Conservation (phyloP, 2,329 filamentous ascomycete species). For the Fusarium concolor region DNA sequence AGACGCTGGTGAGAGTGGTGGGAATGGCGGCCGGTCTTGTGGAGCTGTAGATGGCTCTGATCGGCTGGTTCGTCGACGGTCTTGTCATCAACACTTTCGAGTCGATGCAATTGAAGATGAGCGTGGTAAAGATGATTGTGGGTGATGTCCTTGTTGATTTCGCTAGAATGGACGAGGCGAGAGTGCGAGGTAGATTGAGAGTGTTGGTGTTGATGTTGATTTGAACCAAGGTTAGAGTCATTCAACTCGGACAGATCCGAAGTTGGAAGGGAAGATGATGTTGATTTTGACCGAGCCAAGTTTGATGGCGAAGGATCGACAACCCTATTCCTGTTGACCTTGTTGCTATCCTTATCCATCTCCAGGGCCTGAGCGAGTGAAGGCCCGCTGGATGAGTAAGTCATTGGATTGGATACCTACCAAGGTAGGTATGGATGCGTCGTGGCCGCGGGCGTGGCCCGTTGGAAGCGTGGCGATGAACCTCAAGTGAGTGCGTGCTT, state of each 20-base stretch:
- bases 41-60: constrained; percentile 23
- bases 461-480: constrained; percentile 43
- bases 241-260: constrained; percentile 30
- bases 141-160: constrained; percentile 11
- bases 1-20: constrained; percentile 39
- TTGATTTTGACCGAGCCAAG: constrained; percentile 22
- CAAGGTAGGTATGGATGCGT: constrained; percentile 21
- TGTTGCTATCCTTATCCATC: constrained; percentile 33
- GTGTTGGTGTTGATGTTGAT: constrained; percentile 23
- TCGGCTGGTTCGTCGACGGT: constrained; percentile 25
- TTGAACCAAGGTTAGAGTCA: constrained; percentile 35
- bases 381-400: constrained; percentile 52
- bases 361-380: constrained; percentile 54
- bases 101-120: constrained; percentile 35
- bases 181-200: constrained; percentile 29
- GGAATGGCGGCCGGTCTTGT: constrained; percentile 44
- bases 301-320: constrained; percentile 41
- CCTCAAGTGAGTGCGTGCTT: background rate
- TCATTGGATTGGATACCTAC: constrained; percentile 44
- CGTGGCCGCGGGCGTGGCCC: constrained; percentile 46
- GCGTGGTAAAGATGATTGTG: constrained; percentile 29
- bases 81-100: constrained; percentile 25
- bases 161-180: constrained; percentile 35
- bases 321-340: constrained; percentile 34
- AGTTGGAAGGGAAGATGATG: constrained; percentile 37